Conservation (phyloP, 352 stramenopile species). For the Phytophthora nicotianae region DNA sequence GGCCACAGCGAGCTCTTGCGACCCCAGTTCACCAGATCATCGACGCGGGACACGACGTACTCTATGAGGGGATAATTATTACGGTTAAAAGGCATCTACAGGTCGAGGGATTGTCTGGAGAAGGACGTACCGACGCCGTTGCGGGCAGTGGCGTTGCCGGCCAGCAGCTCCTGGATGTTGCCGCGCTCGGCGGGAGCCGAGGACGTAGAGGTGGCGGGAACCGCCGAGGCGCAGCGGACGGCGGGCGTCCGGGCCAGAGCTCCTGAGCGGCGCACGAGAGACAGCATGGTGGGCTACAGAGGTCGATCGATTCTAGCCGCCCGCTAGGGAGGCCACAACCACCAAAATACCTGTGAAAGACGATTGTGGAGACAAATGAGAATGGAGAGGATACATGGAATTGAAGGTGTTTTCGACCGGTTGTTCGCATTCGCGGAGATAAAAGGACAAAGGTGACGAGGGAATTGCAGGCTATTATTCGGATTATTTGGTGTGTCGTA, state of each 20-base stretch:
- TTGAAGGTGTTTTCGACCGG: neutral
- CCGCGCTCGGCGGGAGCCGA: slow-evolving; percentile 50
- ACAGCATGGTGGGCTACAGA: slow-evolving; percentile 38
- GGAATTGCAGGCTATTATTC: slow-evolving; percentile 19
- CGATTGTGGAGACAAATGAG: neutral
- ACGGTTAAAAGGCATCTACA: slow-evolving; percentile 1
- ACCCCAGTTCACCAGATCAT: slow-evolving; percentile 99
- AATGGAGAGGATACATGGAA: neutral
- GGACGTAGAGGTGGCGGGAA: slow-evolving; percentile 25
- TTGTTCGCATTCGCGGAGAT: neutral
- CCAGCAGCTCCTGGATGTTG: slow-evolving; percentile 76
- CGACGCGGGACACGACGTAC: slow-evolving; percentile 97
- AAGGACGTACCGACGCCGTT: slow-evolving; percentile 73
- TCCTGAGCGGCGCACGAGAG: slow-evolving; percentile 43
- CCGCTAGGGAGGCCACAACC: slow-evolving; percentile 19
- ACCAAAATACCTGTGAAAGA: slow-evolving; percentile 24
- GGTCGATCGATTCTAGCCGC: slow-evolving; percentile 32
- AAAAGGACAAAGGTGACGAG: slow-evolving; percentile 6
- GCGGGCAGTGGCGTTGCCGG: slow-evolving; percentile 66
- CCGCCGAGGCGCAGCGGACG: slow-evolving; percentile 36
- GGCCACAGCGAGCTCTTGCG: slow-evolving; percentile 97
- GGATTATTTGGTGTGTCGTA: slow-evolving; percentile 5
- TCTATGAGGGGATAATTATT: slow-evolving; percentile 59
- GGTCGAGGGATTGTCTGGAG: neutral
- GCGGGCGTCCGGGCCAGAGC: slow-evolving; percentile 29